Percentiles rank a stretch among this genome's conserved stretches.
phyloP scores from a whole-genome alignment of 2,329 filamentous ascomycete genomes.

The Keithomyces neogunnii region DNA sequence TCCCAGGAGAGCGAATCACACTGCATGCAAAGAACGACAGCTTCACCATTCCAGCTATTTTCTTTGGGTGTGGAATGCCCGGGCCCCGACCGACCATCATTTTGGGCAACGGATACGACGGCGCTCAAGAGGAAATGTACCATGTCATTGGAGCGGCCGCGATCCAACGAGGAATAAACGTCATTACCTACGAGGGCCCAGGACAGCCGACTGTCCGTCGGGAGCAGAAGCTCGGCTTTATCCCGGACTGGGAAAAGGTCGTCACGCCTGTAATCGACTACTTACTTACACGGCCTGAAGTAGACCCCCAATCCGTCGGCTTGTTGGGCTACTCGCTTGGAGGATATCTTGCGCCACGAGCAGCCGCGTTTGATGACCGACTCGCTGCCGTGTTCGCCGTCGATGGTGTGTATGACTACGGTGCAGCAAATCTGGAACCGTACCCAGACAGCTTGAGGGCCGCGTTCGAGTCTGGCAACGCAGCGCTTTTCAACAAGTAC shows the following conservation, averaged over 20 bases:
- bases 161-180: conserved; percentile 31
- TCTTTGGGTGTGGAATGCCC: conserved; percentile 16
- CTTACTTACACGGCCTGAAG: conserved; percentile 15
- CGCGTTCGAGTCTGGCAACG: conserved; percentile 10
- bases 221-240: conserved; percentile 32
- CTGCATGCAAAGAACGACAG: conserved; percentile 16
- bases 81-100: conserved; percentile 28
- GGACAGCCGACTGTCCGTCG: conserved; percentile 32
- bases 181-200: conserved; percentile 35
- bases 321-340: conserved; percentile 32
- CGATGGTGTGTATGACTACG: conserved; percentile 27
- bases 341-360: conserved; percentile 28
- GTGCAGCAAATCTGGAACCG: conserved; percentile 8
- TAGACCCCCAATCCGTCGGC: conserved; percentile 22
- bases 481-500: conserved; percentile 10
- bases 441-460: conserved; percentile 2
- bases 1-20: conserved; percentile 26
- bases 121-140: conserved; percentile 33
- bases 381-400: conserved; percentile 28
- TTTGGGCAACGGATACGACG: conserved; percentile 34
- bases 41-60: conserved; percentile 28
- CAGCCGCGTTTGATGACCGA: conserved; percentile 34
- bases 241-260: conserved; percentile 33
- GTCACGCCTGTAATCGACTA: conserved; percentile 32
- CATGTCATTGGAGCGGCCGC: conserved; percentile 26